Percentiles rank a stretch among this genome's conserved stretches.
These are phyloP conservation scores for Tolypocladium nubicola DNA, from an alignment of 2,329 filamentous ascomycete genomes.

Conservation along the genomic window DNA sequence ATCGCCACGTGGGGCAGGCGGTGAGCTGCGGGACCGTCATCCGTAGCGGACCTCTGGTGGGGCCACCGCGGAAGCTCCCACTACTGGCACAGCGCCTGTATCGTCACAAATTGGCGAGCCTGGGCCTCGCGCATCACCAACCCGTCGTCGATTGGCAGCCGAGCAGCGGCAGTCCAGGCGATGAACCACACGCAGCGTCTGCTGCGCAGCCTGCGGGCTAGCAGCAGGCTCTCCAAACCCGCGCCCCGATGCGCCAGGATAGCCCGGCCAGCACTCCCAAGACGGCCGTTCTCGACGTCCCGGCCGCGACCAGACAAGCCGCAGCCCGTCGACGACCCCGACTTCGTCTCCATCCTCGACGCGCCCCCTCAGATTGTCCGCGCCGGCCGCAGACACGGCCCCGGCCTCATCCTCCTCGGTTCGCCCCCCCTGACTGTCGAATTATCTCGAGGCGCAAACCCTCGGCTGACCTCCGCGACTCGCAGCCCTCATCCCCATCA, in stretches of 20 bases:
- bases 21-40: conserved; percentile 1
- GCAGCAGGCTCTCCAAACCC: neutral
- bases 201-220: conserved; percentile 14
- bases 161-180: neutral
- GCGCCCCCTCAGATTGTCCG: conserved; percentile 74
- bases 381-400: conserved; percentile 60
- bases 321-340: conserved; percentile 61
- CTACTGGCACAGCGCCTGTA: no score
- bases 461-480: neutral
- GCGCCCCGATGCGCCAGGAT: conserved; percentile 1
- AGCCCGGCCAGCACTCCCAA: neutral
- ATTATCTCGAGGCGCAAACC: neutral
- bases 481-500: conserved; percentile 73
- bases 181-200: conserved; percentile 18
- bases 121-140: neutral
- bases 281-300: conserved; percentile 8
- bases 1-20: conserved; percentile 7
- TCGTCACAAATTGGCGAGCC: neutral
- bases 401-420: conserved; percentile 71
- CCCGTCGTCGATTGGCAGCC: neutral
- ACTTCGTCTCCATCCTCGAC: conserved; percentile 80
- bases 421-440: conserved; percentile 4
- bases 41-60: neutral
- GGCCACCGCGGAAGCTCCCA: neutral
- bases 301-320: conserved; percentile 10